These are phyloP conservation scores for Simplicillium aogashimaense DNA, from an alignment of 2,329 filamentous ascomycete species.

Conservation along the genomic window DNA sequence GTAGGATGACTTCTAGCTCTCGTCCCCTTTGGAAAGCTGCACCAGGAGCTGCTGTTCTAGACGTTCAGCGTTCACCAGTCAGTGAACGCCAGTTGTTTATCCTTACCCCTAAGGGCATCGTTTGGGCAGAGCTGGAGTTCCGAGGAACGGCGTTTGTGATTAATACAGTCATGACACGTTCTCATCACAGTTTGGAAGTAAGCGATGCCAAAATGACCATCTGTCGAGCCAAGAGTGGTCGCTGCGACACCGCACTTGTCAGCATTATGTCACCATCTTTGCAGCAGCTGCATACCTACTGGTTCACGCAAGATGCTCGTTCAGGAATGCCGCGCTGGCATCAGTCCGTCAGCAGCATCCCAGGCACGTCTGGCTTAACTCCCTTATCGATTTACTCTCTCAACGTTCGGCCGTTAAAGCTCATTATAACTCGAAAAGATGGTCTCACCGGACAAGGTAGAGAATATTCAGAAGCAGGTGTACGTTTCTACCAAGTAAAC, in stretches of 20 bases:
- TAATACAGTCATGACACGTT: conserved; percentile 12
- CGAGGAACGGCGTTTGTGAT: conserved; percentile 11
- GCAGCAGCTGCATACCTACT: not conserved
- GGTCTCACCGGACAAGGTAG: conserved; percentile 13
- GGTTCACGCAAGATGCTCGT: not conserved
- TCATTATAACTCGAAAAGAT: conserved; percentile 7
- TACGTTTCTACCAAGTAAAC: conserved; percentile 37
- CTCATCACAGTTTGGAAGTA: conserved; percentile 15
- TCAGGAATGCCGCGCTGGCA: not conserved
- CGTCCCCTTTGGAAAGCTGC: not conserved
- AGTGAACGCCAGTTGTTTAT: conserved; percentile 3
- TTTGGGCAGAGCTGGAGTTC: conserved; percentile 1
- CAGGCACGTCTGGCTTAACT: not conserved
- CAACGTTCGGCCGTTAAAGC: conserved; percentile 16
- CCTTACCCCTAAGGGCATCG: conserved; percentile 1
- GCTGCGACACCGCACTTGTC: not conserved
- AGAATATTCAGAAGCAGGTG: conserved; percentile 19
- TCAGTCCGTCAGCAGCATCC: not conserved
- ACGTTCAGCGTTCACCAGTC: conserved; percentile 2
- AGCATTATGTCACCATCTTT: not conserved
- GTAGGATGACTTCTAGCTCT: not conserved
- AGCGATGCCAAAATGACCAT: conserved; percentile 18
- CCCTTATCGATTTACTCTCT: conserved; percentile 14
- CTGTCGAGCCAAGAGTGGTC: conserved; percentile 13
- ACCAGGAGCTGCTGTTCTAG: not conserved